Conservation (phyloP, 768 basidiomycete genomes). For the Kockovaella imperatae region DNA sequence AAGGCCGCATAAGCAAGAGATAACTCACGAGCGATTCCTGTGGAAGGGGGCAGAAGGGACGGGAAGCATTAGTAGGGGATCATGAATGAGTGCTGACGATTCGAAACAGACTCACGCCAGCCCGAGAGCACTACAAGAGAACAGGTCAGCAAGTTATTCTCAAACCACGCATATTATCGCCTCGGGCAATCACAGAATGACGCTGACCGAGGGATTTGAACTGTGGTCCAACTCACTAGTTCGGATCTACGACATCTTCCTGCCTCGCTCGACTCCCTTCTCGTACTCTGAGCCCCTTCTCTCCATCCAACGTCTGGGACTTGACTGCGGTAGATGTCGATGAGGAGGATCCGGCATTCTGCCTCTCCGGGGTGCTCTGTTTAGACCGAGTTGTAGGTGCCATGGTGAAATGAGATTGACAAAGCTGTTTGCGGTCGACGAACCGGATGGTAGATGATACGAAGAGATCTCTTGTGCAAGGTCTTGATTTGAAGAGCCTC, state of each 20-base stretch:
- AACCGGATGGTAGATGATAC: no score
- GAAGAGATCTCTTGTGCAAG: no score
- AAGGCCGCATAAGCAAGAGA: not conserved
- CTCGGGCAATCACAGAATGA: not conserved
- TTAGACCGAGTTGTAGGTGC: slow-evolving; percentile 27
- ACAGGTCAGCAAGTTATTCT: not conserved
- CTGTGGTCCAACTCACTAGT: slow-evolving; percentile 38
- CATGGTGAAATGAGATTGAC: slow-evolving; percentile 12
- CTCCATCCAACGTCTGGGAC: not conserved
- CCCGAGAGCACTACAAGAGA: slow-evolving; percentile 37
- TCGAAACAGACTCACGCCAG: slow-evolving; percentile 29
- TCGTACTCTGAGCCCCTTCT: slow-evolving; percentile 17
- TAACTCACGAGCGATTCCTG: slow-evolving; percentile 30
- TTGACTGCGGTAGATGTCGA: slow-evolving; percentile 6
- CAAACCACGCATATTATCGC: not conserved
- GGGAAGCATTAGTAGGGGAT: not conserved
- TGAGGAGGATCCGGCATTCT: slow-evolving; percentile 1
- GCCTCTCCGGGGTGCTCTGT: slow-evolving; percentile 21
- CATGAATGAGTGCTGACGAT: not conserved
- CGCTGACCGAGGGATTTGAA: no score
- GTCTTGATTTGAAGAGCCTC: no score
- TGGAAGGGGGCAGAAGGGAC: not conserved
- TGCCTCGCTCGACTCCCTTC: slow-evolving; percentile 28
- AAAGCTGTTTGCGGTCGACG: no score
- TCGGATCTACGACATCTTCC: slow-evolving; percentile 42